A percentile compares a stretch with the other conserved stretches of the same genome.
These are phyloP conservation scores for Geranomyces variabilis DNA, from an alignment of 192 early-diverging fungal species.

Conservation along the genomic window DNA sequence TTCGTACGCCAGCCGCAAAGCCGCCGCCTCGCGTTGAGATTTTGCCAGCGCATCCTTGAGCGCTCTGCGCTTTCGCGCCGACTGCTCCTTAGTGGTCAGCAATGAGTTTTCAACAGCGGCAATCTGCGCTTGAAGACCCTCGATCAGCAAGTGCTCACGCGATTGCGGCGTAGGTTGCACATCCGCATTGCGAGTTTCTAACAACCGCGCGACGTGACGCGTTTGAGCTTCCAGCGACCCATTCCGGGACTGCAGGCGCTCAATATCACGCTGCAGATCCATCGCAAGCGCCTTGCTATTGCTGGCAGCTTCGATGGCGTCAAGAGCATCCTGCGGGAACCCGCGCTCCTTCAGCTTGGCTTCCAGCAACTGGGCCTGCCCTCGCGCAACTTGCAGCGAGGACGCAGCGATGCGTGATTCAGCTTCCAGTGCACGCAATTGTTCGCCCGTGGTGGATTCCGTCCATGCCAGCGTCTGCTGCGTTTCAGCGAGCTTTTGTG, in stretches of 20 bases:
- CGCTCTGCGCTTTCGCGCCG: conserved; percentile 28
- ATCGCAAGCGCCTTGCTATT: neutral
- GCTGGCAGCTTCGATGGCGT: conserved; percentile 9
- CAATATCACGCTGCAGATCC: conserved; percentile 5
- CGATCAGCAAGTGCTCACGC: conserved; percentile 13
- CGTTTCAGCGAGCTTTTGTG: neutral
- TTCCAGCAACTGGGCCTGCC: neutral
- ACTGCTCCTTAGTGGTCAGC: conserved; percentile 24
- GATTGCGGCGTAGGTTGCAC: neutral
- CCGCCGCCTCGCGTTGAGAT: conserved; percentile 6
- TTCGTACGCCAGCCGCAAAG: neutral
- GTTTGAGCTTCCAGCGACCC: conserved; percentile 5
- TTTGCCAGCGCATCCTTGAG: conserved; percentile 8
- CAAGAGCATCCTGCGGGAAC: neutral
- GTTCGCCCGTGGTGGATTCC: neutral
- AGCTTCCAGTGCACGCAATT: neutral
- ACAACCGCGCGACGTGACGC: conserved; percentile 13
- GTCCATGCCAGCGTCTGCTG: neutral
- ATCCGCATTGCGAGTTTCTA: neutral
- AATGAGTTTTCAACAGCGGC: conserved; percentile 29
- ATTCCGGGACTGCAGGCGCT: conserved; percentile 9
- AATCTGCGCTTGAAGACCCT: conserved; percentile 17
- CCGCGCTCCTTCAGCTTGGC: neutral
- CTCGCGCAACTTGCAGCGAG: neutral
- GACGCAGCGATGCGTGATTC: neutral